phyloP scores from a whole-genome alignment of 2,329 filamentous ascomycete species.

The Ceratocystis lukuohia region DNA sequence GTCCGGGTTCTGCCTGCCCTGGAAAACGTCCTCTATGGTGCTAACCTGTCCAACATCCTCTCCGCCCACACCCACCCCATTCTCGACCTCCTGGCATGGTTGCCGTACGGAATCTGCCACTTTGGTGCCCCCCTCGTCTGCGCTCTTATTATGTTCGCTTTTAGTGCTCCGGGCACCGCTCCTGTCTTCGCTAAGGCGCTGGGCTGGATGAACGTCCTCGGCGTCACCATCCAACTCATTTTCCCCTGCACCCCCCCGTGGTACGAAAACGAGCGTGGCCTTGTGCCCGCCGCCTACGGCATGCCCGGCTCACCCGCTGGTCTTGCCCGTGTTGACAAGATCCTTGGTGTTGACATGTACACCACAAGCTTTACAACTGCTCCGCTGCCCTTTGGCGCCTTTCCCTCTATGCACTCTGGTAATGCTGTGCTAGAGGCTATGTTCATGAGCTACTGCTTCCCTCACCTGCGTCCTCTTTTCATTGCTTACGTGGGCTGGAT shows the following conservation, averaged over 20 bases:
- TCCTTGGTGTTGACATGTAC: conserved; percentile 87
- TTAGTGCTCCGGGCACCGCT: conserved; percentile 70
- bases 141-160: conserved; percentile 71
- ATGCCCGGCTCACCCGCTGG: conserved; percentile 84
- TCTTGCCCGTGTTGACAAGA: conserved; percentile 71
- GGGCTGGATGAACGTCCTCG: conserved; percentile 81
- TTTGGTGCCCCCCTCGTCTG: conserved; percentile 75
- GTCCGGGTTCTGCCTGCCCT: conserved; percentile 86
- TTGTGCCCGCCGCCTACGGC: conserved; percentile 82
- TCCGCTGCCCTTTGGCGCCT: conserved; percentile 85
- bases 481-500: conserved; percentile 80
- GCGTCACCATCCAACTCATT: conserved; percentile 74
- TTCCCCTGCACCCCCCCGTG: conserved; percentile 93
- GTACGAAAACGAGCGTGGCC: conserved; percentile 88
- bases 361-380: conserved; percentile 84
- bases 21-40: conserved; percentile 92
- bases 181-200: conserved; percentile 78
- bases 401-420: conserved; percentile 83
- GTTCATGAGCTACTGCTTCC: conserved; percentile 89
- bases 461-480: conserved; percentile 65
- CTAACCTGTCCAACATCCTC: conserved; percentile 89
- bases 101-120: conserved; percentile 85
- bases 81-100: conserved; percentile 79
- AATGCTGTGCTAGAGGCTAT: conserved; percentile 80
- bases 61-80: conserved; percentile 75